Base-by-base conservation (phyloP, 805 yeast species). In the Yarrowia osloensis region DNA sequence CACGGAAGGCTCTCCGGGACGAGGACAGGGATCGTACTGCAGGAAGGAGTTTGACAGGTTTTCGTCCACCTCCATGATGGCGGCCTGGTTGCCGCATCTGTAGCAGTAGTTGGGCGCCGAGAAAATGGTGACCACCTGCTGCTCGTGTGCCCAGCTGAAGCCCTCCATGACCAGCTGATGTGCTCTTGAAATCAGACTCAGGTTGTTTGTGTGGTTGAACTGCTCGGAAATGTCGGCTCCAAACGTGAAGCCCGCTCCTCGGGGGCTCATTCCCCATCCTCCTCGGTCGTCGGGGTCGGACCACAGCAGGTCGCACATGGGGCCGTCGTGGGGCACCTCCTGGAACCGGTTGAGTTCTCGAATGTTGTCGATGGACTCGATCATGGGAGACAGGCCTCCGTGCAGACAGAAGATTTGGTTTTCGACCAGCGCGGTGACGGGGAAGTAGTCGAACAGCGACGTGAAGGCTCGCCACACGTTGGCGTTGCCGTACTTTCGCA, bases 181-280 rank as follows among this genome's bases (percentile, higher is more conserved):
- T 15, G 98, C 98, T 80, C 98, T 86, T 44, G 97, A 96, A 72
- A 93, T 90, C 69, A 93, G 83, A 69, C 90, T 84, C 73, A 93
- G 82, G 74, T 90, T 93, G 77, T 93, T 93, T 28, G 96, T 89
- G 81, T 93, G 97, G 77, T 93, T 93, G 81, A 93, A 93, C 79
- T 93, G 97, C 79, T 92, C 97, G 73, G 91, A 85, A 75, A 93
- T 91, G 82, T 93, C 97, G 82, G 90, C 97, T 74, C 98, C 98
- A 85, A 93, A 93, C 75, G 97, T 92, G 89, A 90, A 93, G 78
- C 98, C 98, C 70, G 98, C 98, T 82, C 98, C 98, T 84, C 98
- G 88, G 79, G 98, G 97, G 76, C 94, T 88, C 73, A 93, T 92
- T 70, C 97, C 98, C 98, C 98, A 93, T 74, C 97, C 97, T 73